phyloP scores from a whole-genome alignment of 768 basidiomycete genomes.

The Goffeauzyma gilvescens region DNA sequence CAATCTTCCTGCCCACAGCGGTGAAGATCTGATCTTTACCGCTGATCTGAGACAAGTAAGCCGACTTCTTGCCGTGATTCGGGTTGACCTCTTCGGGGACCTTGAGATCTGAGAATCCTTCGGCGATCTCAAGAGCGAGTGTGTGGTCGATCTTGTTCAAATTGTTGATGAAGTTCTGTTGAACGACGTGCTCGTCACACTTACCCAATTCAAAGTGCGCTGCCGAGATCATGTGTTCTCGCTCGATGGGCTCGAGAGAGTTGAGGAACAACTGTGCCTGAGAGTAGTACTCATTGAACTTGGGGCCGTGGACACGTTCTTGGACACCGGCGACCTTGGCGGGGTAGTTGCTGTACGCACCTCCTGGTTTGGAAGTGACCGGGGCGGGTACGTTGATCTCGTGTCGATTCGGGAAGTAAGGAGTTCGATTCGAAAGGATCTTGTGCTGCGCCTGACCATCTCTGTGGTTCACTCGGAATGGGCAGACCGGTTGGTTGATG shows the following conservation, averaged over 20 bases:
- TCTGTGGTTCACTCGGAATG: constrained; percentile 24
- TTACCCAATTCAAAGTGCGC: constrained; percentile 69
- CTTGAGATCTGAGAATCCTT: constrained; percentile 43
- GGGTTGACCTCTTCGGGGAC: constrained; percentile 39
- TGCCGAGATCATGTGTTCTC: constrained; percentile 49
- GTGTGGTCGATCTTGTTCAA: constrained; percentile 57
- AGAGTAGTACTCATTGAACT: constrained; percentile 54
- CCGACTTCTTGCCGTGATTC: constrained; percentile 44
- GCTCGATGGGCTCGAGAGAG: constrained; percentile 51
- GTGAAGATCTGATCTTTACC: constrained; percentile 24
- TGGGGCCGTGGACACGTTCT: constrained; percentile 33
- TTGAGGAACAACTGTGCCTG: constrained; percentile 74
- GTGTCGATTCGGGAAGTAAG: constrained; percentile 78
- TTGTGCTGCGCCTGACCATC: constrained; percentile 32
- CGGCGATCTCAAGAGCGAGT: constrained; percentile 50
- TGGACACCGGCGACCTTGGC: constrained; percentile 40
- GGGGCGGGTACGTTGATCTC: constrained; percentile 32
- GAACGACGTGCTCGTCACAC: constrained; percentile 56
- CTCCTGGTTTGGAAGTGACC: constrained; percentile 34
- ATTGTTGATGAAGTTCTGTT: constrained; percentile 46
- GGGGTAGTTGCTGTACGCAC: constrained; percentile 33
- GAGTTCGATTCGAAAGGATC: constrained; percentile 34
- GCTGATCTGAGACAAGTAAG: constrained; percentile 42
- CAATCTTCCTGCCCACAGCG: constrained; percentile 45
- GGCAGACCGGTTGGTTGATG: constrained; percentile 42